Conservation (phyloP, 495 filamentous ascomycete genomes). For the Articulospora tetracladia region DNA sequence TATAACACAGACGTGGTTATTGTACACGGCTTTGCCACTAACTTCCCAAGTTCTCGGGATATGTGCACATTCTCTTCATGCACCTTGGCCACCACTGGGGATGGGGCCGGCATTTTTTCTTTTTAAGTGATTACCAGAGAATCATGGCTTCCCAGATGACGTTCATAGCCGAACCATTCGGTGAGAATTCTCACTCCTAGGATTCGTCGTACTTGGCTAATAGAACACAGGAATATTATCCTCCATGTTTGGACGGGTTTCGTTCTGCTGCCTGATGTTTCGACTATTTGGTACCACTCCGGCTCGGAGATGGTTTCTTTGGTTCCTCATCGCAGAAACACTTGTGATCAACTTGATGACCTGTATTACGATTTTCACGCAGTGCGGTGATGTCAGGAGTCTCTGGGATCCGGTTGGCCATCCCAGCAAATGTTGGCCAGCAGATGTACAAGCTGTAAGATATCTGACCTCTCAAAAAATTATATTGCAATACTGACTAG, state of each 20-base stretch:
- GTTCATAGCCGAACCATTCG: slow-evolving; percentile 9
- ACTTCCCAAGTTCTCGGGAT: neutral
- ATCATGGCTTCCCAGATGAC: neutral
- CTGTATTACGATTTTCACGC: slow-evolving; percentile 12
- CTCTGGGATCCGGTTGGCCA: slow-evolving; percentile 7
- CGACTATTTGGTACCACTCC: slow-evolving; percentile 11
- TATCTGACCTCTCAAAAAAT: no score
- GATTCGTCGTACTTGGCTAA: neutral
- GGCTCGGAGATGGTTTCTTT: neutral
- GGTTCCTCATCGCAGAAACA: slow-evolving; percentile 3
- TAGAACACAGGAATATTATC: neutral
- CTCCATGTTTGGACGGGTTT: slow-evolving; percentile 1
- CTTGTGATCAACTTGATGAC: slow-evolving; percentile 7
- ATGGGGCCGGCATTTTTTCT: slow-evolving; percentile 12
- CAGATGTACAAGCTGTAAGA: slow-evolving; percentile 8
- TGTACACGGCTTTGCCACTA: neutral
- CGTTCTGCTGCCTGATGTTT: slow-evolving; percentile 7
- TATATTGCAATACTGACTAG: neutral
- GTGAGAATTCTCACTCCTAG: neutral
- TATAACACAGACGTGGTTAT: no score
- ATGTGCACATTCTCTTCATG: neutral
- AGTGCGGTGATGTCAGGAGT: slow-evolving; percentile 6
- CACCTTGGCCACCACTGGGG: neutral
- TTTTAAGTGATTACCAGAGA: neutral
- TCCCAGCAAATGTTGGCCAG: slow-evolving; percentile 10